Base-by-base conservation (phyloP, 345 rosid species). In the Limnanthes douglasii region DNA sequence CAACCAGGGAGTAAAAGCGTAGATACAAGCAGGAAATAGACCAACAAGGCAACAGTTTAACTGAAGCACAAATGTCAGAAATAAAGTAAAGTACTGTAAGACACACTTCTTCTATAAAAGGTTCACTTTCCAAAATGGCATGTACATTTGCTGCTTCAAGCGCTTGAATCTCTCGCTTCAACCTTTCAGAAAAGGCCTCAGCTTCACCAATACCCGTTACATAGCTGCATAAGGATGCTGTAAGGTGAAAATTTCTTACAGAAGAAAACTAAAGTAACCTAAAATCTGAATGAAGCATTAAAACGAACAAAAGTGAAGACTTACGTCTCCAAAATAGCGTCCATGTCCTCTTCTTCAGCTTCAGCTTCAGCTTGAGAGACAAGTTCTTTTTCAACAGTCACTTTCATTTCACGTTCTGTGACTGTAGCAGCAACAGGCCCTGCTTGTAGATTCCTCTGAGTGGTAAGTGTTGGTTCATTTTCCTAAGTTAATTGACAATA, bases 311-410 rank as follows among this genome's bases (percentile, higher is more conserved):
- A n/a, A 45, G 28, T 26, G 32, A 39, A 46, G 34, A 72, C 92
- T 37, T 73, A 85, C 96, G 86, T 78, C 60, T 81, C 95, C 50
- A 90, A 62, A 33, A 90, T 84, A 54, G 95, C 94, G 67, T 90
- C 95, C 86, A 85, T 84, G 51, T 90, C 99, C 64, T 88, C 95
- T 69, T 88, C 95, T n/a, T n/a, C n/a, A n/a, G n/a, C n/a, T n/a
- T n/a, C n/a, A n/a, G n/a, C n/a, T 71, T 90, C 96, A 1, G 78
- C 99, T 61, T 90, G 99, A 35, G 96, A 85, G 50, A 92, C 99
- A 18, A 92, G 73, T 46, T 80, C 99, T 46, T 56, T 80, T 61
- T 92, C 99, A 59, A 92, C 93, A 47, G 72, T 85, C 40, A 90
- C 94, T 68, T 80, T 73, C 65, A 81, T 34, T 37, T 80, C 93